Evolutionary conservation across 306 rosid genomes (phyloP).

Genomic region (peach (Prunus persica)): DNA sequence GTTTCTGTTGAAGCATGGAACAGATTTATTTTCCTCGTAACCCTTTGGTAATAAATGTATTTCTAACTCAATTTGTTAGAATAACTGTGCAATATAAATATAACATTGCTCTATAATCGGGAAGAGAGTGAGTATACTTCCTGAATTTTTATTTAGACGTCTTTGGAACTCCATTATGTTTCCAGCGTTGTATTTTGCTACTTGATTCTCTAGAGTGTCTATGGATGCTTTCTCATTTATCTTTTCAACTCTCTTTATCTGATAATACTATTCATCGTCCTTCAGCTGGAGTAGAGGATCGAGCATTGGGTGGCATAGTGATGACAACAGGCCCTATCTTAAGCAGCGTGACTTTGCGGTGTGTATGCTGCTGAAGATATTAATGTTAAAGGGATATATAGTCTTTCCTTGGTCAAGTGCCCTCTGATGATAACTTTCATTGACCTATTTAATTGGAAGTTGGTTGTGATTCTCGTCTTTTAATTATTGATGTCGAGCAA

Average conservation of each 20-base stretch:
- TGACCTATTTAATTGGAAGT: not conserved
- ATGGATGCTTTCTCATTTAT: not conserved
- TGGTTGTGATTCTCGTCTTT: not conserved
- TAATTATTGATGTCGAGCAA: not conserved
- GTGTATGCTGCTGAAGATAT: slow-evolving; percentile 21
- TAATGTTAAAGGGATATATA: not conserved
- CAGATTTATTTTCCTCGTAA: too few relatives aligned
- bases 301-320: slow-evolving; percentile 97
- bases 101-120: not conserved
- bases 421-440: not conserved
- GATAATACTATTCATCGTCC: slow-evolving; percentile 13
- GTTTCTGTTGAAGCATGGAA: too few relatives aligned
- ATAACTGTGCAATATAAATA: too few relatives aligned
- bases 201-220: not conserved
- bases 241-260: slow-evolving; percentile 7
- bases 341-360: slow-evolving; percentile 85
- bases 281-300: slow-evolving; percentile 84
- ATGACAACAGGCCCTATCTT: slow-evolving; percentile 83
- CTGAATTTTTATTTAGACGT: not conserved
- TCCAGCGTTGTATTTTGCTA: not conserved
- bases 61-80: too few relatives aligned
- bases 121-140: not conserved
- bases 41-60: too few relatives aligned
- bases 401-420: not conserved
- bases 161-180: not conserved